These are phyloP conservation scores for Pythium scleroteichum DNA, from an alignment of 352 stramenopile genomes.

Conservation along the genomic window DNA sequence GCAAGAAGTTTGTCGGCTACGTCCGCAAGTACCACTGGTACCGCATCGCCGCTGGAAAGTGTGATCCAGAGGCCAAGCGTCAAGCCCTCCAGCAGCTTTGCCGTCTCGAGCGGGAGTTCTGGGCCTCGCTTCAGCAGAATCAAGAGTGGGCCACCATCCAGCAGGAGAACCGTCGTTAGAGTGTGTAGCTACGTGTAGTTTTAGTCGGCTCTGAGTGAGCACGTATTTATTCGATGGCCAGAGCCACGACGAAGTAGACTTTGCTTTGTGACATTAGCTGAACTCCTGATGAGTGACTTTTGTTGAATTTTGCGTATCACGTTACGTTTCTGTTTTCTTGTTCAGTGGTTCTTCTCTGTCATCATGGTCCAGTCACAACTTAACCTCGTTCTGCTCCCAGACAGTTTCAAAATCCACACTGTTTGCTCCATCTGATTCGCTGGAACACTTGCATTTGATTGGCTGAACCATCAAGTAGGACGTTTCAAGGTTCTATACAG, in stretches of 20 bases:
- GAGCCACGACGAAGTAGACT: background rate
- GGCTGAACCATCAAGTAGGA: no score
- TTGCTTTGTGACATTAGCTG: conserved; percentile 20
- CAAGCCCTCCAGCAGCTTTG: conserved; percentile 44
- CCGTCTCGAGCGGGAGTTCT: conserved; percentile 60
- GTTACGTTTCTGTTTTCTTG: background rate
- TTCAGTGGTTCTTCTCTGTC: conserved; percentile 1
- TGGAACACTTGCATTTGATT: background rate
- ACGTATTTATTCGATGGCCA: conserved; percentile 24
- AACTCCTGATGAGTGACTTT: conserved; percentile 16
- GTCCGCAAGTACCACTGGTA: conserved; percentile 89
- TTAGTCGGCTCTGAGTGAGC: background rate
- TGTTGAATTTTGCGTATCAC: conserved; percentile 2
- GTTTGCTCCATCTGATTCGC: conserved; percentile 5
- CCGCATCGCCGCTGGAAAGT: conserved; percentile 65
- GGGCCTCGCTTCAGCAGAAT: conserved; percentile 61
- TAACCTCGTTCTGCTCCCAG: conserved; percentile 15
- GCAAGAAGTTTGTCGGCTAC: conserved; percentile 91
- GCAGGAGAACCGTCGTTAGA: conserved; percentile 30
- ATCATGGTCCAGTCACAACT: conserved; percentile 25
- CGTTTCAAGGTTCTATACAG: no score
- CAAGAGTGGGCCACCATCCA: conserved; percentile 43
- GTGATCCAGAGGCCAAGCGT: conserved; percentile 48
- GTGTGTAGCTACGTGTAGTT: background rate
- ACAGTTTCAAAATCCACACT: conserved; percentile 19